Evolutionary conservation across 1,139 yeast species (phyloP), one percentile per base, ranked within the genome.

Genomic region (Scheffersomyces lignicola): DNA sequence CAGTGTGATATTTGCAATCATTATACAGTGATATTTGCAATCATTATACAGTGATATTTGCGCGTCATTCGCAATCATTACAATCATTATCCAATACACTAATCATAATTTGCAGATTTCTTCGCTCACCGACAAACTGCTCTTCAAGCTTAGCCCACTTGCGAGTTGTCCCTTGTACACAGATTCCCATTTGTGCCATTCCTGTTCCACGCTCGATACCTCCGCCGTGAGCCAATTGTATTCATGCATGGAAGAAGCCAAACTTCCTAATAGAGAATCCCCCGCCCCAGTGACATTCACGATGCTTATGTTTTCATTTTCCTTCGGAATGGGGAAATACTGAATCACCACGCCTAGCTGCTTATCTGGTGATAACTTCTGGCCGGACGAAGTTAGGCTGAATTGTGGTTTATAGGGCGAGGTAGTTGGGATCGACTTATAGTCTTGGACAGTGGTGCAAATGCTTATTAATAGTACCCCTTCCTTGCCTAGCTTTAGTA

Each of bases 281-380:
- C 88, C 88, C 0, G 89, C 84, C 1, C 94, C 88, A 3, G 85
- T 77, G 16, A 83, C 86, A 42, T 75, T 78, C 4, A 56, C 54
- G 4, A 78, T 66, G 0, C 49, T 41, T 7, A 63, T 45, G 4
- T 54, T 40, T 7, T 53, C 44, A 36, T 69, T 61, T 30, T 58
- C 63, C 9, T 39, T 23, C 0, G 83, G 82, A 4, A 72, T 58
- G 0, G 78, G 73, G 56, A 73, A 83, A 54, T 85, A 82, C 47
- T 84, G 86, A 9, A 87, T 62, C 11, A 77, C 61, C 2, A 82
- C 65, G 1, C 87, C 89, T 37, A 71, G 42, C 5, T 45, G 36
- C 29, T 45, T 25, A 48, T 51, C 17, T 51, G 48, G 23, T 3
- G 29, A 42, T 7, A 37, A 14, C 20, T 44, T 40, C 12, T 38